Conservation (phyloP, 2,329 filamentous ascomycete genomes). For the Berkeleyomyces basicola region DNA sequence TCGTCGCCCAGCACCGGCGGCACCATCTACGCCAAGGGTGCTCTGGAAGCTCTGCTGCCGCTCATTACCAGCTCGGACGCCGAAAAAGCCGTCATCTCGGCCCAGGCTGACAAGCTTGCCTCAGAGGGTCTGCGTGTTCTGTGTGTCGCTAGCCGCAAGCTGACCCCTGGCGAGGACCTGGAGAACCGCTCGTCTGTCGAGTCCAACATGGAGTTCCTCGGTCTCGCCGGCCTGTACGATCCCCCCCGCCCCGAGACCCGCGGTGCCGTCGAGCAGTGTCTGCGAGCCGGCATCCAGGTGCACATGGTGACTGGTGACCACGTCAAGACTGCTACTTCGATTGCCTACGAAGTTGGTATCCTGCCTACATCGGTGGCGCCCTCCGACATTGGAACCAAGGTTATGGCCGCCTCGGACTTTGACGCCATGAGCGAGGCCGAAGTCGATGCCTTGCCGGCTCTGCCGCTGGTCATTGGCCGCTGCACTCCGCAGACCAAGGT, state of each 20-base stretch:
- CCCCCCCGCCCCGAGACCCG: constrained; percentile 52
- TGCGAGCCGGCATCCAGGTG: constrained; percentile 44
- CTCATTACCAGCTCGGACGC: constrained; percentile 32
- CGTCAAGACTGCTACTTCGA: constrained; percentile 49
- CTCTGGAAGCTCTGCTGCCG: constrained; percentile 39
- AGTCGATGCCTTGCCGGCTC: constrained; percentile 41
- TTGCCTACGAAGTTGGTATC: constrained; percentile 49
- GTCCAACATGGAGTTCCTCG: constrained; percentile 43
- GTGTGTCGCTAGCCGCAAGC: constrained; percentile 40
- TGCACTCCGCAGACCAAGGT: constrained; percentile 58
- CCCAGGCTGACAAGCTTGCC: constrained; percentile 39
- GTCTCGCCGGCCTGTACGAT: constrained; percentile 56
- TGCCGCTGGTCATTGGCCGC: constrained; percentile 52
- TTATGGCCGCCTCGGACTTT: constrained; percentile 48
- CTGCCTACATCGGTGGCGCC: constrained; percentile 25
- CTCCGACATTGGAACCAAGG: constrained; percentile 26
- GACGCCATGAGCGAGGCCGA: constrained; percentile 44
- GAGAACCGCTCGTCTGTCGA: constrained; percentile 39
- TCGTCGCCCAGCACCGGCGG: constrained; percentile 21
- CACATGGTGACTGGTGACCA: constrained; percentile 58
- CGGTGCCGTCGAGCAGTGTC: constrained; percentile 41
- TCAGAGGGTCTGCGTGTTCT: constrained; percentile 51
- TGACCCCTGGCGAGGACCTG: constrained; percentile 22
- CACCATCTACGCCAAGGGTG: constrained; percentile 40
- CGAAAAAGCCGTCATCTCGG: constrained; percentile 29